Evolutionary conservation across 306 rosid species (phyloP), one percentile per base, ranked within the genome.

Genomic region (Ormosia emarginata): DNA sequence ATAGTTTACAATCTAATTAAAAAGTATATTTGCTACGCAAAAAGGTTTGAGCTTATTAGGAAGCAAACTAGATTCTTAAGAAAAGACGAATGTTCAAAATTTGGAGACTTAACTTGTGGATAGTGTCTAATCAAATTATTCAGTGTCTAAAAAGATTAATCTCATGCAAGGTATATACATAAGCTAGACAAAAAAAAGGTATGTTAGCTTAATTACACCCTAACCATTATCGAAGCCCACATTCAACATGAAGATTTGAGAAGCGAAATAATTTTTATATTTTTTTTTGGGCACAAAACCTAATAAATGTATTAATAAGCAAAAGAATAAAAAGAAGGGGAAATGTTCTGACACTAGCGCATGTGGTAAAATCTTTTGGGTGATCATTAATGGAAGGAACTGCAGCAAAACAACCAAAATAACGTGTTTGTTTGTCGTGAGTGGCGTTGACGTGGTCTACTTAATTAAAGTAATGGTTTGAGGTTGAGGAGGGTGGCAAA

Each of bases 281-380:
- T 41, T 0, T 41, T 1, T 3, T 9, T 44, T 44, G 10, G 13
- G 7, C 41, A 57, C 8, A 7, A 74, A 40, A 30, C 10, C 39
- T 41, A 15, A 33, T 5, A 24, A 4, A 43, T 64, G 32, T 64
- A 11, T 6, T 13, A 15, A 39, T 8, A n/a, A 37, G 8, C 12
- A 52, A 33, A 34, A 18, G 46, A 77, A 78, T 17, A 53, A 67
- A 78, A 55, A 14, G 15, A 17, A 30, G 49, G 30, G 41, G 32
- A 4, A 18, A 6, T 14, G 67, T 59, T 53, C 13, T 13, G 39
- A 63, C 64, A 50, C 15, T 53, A 17, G 67, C 0, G 79, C 76
- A 76, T 58, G 82, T 81, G 79, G 71, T 61, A 32, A 34, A 80
- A 75, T 67, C 9, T 63, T 71, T 34, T 37, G 33, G 64, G 59